Conservation (phyloP, 1,284 basidiomycete species). For the Tilletiopsis washingtonensis region DNA sequence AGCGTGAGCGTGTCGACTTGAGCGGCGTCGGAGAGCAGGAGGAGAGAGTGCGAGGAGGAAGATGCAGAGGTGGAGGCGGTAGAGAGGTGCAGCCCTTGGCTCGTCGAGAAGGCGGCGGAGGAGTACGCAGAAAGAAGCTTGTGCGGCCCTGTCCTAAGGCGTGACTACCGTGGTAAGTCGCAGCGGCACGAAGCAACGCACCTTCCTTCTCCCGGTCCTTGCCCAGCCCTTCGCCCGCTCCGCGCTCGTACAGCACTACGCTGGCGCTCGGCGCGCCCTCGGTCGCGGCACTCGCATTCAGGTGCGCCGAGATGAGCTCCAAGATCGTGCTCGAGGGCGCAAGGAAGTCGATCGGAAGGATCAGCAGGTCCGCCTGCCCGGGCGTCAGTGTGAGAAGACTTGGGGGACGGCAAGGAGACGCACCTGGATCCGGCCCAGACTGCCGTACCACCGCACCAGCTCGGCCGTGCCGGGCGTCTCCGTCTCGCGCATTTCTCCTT, state of each 20-base stretch:
- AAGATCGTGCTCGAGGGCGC: slow-evolving; percentile 32
- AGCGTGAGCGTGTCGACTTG: slow-evolving; percentile 28
- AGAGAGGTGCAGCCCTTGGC: slow-evolving; percentile 1
- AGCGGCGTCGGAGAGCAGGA: slow-evolving; percentile 35
- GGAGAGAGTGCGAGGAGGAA: slow-evolving; percentile 17
- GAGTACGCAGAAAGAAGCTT: slow-evolving; percentile 34
- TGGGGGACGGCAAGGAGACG: not conserved
- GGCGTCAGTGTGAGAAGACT: not conserved
- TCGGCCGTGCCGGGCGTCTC: slow-evolving; percentile 36
- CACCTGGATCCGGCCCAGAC: slow-evolving; percentile 33
- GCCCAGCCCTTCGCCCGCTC: slow-evolving; percentile 38
- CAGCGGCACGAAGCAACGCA: not conserved
- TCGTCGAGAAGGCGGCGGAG: slow-evolving; percentile 6
- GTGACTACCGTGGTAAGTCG: not conserved
- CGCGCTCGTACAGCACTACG: slow-evolving; percentile 37
- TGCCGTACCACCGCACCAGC: slow-evolving; percentile 43
- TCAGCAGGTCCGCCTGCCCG: slow-evolving; percentile 26
- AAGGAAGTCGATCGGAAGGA: slow-evolving; percentile 43
- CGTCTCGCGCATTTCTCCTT: slow-evolving; percentile 2
- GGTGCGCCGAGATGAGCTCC: slow-evolving; percentile 27
- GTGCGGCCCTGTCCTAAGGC: slow-evolving; percentile 20
- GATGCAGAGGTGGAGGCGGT: slow-evolving; percentile 13
- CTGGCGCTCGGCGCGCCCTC: slow-evolving; percentile 19
- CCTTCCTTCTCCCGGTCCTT: slow-evolving; percentile 43
- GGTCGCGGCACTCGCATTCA: slow-evolving; percentile 8